Evolutionary conservation across 2,329 filamentous ascomycete genomes (phyloP).

Genomic region (Aureobasidium zeae): DNA sequence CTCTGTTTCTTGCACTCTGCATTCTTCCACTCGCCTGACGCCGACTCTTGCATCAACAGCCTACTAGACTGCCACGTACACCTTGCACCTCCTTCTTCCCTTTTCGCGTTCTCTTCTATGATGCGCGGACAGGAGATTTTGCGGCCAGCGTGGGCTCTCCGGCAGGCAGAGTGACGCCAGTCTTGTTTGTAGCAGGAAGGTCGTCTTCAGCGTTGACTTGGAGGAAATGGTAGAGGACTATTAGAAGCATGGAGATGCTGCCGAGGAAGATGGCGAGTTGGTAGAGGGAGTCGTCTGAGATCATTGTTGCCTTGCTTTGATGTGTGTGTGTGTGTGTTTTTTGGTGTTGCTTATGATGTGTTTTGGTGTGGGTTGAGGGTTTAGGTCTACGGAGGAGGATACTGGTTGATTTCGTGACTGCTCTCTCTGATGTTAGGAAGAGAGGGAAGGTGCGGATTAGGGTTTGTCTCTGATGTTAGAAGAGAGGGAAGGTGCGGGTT

Average conservation of each 20-base stretch:
- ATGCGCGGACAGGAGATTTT: too few relatives aligned
- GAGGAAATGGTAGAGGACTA: slow-evolving; percentile 91
- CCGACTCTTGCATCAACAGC: too few relatives aligned
- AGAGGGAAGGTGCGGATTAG: not conserved
- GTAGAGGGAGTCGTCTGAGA: slow-evolving; percentile 88
- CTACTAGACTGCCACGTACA: too few relatives aligned
- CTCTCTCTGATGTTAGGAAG: too few relatives aligned
- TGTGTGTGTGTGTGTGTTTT: not conserved
- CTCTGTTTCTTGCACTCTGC: too few relatives aligned
- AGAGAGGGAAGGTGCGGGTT: not conserved
- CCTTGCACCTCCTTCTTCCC: too few relatives aligned
- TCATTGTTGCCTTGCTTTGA: slow-evolving; percentile 55
- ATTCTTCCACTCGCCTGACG: too few relatives aligned
- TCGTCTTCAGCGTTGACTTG: slow-evolving; percentile 75
- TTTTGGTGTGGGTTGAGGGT: not conserved
- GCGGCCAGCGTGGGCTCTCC: too few relatives aligned
- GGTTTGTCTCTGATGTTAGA: too few relatives aligned
- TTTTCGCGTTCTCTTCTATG: too few relatives aligned
- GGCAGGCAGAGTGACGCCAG: slow-evolving; percentile 21
- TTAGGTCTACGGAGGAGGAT: not conserved
- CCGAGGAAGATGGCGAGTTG: slow-evolving; percentile 87
- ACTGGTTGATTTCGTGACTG: not conserved
- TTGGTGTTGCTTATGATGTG: not conserved
- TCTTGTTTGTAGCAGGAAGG: too few relatives aligned
- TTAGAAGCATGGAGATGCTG: slow-evolving; percentile 79